phyloP scores from a whole-genome alignment of 352 stramenopile genomes.

The Globisporangium spiculum region DNA sequence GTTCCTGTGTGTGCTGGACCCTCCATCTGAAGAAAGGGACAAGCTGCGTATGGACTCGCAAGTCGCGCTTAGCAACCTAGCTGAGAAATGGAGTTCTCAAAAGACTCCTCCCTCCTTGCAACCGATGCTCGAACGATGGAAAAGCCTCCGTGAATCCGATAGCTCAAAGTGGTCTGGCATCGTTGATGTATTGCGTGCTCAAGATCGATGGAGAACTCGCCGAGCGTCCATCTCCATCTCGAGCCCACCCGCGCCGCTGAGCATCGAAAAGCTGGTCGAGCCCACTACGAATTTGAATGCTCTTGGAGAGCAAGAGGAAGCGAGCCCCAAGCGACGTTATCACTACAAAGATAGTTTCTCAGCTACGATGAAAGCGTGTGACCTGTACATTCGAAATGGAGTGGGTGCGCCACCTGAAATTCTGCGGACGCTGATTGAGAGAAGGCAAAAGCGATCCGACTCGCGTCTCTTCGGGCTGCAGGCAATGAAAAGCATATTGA shows the following conservation, averaged over 20 bases:
- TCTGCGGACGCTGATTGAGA: constrained; percentile 63
- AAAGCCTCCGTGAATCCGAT: constrained; percentile 67
- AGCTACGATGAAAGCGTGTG: constrained; percentile 82
- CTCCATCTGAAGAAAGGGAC: constrained; percentile 67
- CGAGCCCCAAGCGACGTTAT: constrained; percentile 25
- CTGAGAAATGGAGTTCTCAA: constrained; percentile 84
- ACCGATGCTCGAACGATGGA: constrained; percentile 86
- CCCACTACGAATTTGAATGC: constrained; percentile 14
- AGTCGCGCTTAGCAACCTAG: constrained; percentile 72
- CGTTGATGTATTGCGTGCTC: constrained; percentile 76
- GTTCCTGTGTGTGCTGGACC: constrained; percentile 75
- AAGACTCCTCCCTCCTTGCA: constrained; percentile 80
- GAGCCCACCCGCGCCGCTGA: background rate
- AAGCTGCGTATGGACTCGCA: constrained; percentile 67
- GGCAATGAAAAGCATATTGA: constrained; percentile 76
- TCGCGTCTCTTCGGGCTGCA: constrained; percentile 78
- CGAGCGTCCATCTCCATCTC: constrained; percentile 58
- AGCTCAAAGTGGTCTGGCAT: constrained; percentile 86
- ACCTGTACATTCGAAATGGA: constrained; percentile 85
- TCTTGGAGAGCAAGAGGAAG: constrained; percentile 23
- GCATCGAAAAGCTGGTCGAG: constrained; percentile 4
- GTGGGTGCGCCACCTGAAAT: constrained; percentile 80
- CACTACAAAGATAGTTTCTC: constrained; percentile 67
- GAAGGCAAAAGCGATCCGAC: constrained; percentile 66
- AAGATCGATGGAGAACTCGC: constrained; percentile 51